Conservation (phyloP, 805 yeast genomes). For the Schizosaccharomyces pombe region ASM294v3 CU329670.1:787501-788000, state of each 20-base stretch:
- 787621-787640: no score
- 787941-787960: neutral
- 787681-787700: neutral
- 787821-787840: no score
- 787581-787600: neutral
- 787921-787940: conserved; percentile 1
- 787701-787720: neutral
- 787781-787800: no score
- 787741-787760: no score
- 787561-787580: neutral
- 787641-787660: no score
- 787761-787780: no score
- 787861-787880: neutral
- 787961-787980: neutral
- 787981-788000: neutral
- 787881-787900: neutral
- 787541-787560: neutral
- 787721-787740: neutral
- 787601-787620: no score
- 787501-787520: neutral
- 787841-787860: no score
- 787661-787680: no score
- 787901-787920: conserved; percentile 2
- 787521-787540: neutral
- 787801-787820: no score